These are phyloP conservation scores for Dioscorea dumetorum DNA, from an alignment of 106 monocot genomes.

Conservation along the genomic window DNA sequence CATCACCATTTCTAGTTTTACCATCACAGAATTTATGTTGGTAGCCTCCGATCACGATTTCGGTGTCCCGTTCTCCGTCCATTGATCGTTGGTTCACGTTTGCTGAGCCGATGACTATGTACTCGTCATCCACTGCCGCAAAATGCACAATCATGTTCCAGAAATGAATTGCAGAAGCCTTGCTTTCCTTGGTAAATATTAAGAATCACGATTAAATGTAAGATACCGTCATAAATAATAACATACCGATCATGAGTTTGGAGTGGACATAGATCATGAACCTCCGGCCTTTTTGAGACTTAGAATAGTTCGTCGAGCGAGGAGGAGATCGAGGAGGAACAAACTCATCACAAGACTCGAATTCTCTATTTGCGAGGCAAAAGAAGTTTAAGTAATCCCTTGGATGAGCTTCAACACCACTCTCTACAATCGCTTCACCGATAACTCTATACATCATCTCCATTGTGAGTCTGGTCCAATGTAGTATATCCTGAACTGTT, in stretches of 20 bases:
- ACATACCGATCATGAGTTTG: conserved; percentile 62
- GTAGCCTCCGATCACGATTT: conserved; percentile 58
- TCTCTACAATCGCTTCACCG: conserved; percentile 25
- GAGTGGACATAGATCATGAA: conserved; percentile 73
- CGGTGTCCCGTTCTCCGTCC: conserved; percentile 53
- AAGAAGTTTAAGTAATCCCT: conserved; percentile 62
- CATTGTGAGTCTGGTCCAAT: conserved; percentile 58
- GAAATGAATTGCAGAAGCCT: no score
- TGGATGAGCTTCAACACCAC: conserved; percentile 13
- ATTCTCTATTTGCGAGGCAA: conserved; percentile 58
- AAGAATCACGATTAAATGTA: no score
- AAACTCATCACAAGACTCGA: conserved; percentile 19
- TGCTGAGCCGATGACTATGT: conserved; percentile 68
- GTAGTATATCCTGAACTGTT: conserved; percentile 46
- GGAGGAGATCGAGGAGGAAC: conserved; percentile 17
- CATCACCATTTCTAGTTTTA: conserved; percentile 21
- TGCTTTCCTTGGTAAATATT: no score
- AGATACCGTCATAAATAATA: background rate
- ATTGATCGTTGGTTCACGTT: conserved; percentile 75
- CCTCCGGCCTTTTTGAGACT: conserved; percentile 38
- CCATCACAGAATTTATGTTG: conserved; percentile 28
- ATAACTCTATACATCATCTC: conserved; percentile 47
- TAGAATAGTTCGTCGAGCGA: conserved; percentile 15
- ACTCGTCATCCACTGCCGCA: conserved; percentile 65
- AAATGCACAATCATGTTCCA: background rate